Evolutionary conservation across 306 rosid species (phyloP), one percentile per base, ranked within the genome.

Genomic region (Prunus mongolica): DNA sequence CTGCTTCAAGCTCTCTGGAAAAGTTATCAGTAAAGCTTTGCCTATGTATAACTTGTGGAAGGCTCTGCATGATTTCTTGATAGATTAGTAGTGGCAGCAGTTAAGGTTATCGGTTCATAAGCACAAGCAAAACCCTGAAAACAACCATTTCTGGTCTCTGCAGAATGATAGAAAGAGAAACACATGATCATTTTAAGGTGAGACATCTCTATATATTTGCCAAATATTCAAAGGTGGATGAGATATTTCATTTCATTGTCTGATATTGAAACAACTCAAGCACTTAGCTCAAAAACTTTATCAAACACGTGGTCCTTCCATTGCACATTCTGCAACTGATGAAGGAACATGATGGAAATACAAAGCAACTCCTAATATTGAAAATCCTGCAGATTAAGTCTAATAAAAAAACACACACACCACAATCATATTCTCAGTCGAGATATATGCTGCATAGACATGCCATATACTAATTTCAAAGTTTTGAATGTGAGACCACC

Each of bases 401-500:
- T 12, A 32, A 30, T 34, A 34, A 34, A 25, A 57, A 20, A 34
- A 70, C 54, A 49, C 54, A 38, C 44, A 38, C 54, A 49, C 52
- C 13, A 49, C 52, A 14, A 49, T 49, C 52, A 49, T 49, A 49
- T 49, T 49, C 52, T 16, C 18, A 13, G 44, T 38, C 44, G 9
- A 38, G 44, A 38, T 38, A 38, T 38, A 38, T 38, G 2, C 44
- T 38, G 44, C 44, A 38, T 38, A 38, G 8, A 38, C 44, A 38
- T 14, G 14, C 30, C 34, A 24, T 55, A 34, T 20, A 8, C 9
- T 8, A 15, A 20, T 55, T 83, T 86, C 79, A 83, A 81, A 49
- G 51, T 74, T 79, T 51, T 60, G 32, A 79, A 72, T 55, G 82
- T 67, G 78, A 81, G 85, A 72, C 77, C 74, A 67, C 85, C 69